A percentile compares a stretch with the other conserved stretches of the same genome.
Evolutionary conservation across 2,329 filamentous ascomycete genomes (phyloP).

Genomic region (Neonectria sp.): DNA sequence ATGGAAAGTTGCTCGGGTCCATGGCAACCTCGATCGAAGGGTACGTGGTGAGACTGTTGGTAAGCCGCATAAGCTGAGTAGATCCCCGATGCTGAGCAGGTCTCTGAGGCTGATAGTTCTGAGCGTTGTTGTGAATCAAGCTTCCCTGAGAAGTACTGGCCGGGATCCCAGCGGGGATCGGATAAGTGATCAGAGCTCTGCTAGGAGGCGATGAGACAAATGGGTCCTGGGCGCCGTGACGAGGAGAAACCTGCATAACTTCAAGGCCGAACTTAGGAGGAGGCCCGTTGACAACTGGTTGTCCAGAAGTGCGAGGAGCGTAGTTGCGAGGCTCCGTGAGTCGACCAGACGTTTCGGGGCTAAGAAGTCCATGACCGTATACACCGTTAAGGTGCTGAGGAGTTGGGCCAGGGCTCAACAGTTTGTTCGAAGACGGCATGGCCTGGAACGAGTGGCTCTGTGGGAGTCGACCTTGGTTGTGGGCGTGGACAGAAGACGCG

Average conservation of each 20-base stretch:
- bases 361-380: conserved; percentile 12
- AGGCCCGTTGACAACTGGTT: conserved; percentile 46
- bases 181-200: conserved; percentile 4
- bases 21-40: conserved; percentile 56
- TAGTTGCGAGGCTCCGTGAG: conserved; percentile 61
- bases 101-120: conserved; percentile 43
- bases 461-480: conserved; percentile 12
- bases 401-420: conserved; percentile 38
- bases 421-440: conserved; percentile 21
- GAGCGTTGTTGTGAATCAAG: background rate
- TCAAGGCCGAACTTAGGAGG: conserved; percentile 58
- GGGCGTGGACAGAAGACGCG: conserved; percentile 11
- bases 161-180: background rate
- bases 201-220: conserved; percentile 30
- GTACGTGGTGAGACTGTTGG: conserved; percentile 49
- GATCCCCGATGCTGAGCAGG: conserved; percentile 51
- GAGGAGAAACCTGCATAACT: conserved; percentile 24
- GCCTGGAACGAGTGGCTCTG: conserved; percentile 26
- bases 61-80: conserved; percentile 55
- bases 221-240: conserved; percentile 31
- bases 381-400: conserved; percentile 31
- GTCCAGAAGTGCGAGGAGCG: conserved; percentile 53
- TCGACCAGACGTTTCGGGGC: conserved; percentile 36
- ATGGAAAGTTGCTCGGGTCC: conserved; percentile 61
- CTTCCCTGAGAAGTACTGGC: background rate